Evolutionary conservation across 805 yeast genomes (phyloP).

Genomic region (Starmerella sirachaensis): DNA sequence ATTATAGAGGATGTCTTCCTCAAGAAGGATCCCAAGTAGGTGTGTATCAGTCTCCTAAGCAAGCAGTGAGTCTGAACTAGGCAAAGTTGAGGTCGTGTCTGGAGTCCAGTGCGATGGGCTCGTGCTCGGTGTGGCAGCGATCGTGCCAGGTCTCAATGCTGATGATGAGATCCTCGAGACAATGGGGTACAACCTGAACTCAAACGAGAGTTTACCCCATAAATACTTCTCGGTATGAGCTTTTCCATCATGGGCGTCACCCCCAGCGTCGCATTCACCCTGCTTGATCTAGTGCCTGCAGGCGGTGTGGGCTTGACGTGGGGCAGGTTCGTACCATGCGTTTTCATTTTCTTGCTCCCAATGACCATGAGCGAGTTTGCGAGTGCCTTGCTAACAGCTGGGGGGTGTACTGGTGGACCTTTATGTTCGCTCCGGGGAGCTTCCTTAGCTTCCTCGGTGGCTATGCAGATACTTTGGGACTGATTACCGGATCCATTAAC

Average conservation of each 20-base stretch:
- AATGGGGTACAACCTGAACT: slow-evolving; percentile 62
- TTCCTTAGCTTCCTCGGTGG: slow-evolving; percentile 55
- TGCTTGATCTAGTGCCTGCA: slow-evolving; percentile 42
- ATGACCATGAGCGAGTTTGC: slow-evolving; percentile 53
- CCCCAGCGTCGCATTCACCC: slow-evolving; percentile 48
- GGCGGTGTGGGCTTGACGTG: slow-evolving; percentile 57
- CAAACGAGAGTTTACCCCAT: slow-evolving; percentile 44
- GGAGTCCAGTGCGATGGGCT: too few species aligned
- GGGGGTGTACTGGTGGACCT: slow-evolving; percentile 61
- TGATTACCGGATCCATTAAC: slow-evolving; percentile 51
- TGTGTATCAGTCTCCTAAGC: too few species aligned
- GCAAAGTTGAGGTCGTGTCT: too few species aligned
- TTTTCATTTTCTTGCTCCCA: slow-evolving; percentile 46
- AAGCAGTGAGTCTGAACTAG: too few species aligned
- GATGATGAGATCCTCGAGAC: slow-evolving; percentile 31
- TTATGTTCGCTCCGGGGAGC: slow-evolving; percentile 52
- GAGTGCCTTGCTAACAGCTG: slow-evolving; percentile 60
- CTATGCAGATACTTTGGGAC: slow-evolving; percentile 52
- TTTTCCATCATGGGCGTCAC: slow-evolving; percentile 57
- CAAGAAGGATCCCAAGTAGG: too few species aligned
- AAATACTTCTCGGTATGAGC: slow-evolving; percentile 60
- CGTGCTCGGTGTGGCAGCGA: too few species aligned
- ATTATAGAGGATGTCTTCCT: too few species aligned
- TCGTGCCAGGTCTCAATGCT: slow-evolving; percentile 6
- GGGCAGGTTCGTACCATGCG: slow-evolving; percentile 60